phyloP scores from a whole-genome alignment of 2,329 filamentous ascomycete genomes.

The Xylaria polymorpha region DNA sequence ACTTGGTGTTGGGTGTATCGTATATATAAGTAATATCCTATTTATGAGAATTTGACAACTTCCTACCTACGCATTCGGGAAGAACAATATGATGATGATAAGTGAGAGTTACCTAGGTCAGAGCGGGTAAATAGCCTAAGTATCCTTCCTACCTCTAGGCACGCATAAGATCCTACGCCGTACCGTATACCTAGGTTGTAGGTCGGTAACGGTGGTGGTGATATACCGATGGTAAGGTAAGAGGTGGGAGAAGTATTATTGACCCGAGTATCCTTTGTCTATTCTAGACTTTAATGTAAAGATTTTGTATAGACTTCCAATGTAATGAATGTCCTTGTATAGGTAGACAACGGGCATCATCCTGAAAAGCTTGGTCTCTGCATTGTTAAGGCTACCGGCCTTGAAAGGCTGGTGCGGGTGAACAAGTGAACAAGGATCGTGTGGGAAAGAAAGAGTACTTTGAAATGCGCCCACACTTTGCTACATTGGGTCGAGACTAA shows the following conservation, averaged over 20 bases:
- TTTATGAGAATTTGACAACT: neutral
- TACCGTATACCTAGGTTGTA: neutral
- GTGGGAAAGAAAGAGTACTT: neutral
- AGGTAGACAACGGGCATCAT: no score
- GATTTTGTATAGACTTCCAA: neutral
- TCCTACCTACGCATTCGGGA: neutral
- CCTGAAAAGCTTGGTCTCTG: no score
- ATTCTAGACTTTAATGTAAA: neutral
- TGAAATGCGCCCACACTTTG: neutral
- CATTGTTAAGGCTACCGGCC: neutral
- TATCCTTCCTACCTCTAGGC: no score
- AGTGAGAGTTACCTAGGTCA: neutral
- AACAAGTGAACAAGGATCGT: neutral
- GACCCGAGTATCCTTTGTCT: neutral
- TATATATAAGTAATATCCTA: neutral
- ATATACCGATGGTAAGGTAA: neutral
- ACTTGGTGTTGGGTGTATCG: neutral
- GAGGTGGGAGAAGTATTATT: neutral
- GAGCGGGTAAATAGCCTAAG: neutral
- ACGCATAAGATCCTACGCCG: neutral
- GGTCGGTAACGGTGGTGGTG: neutral
- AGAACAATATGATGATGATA: neutral
- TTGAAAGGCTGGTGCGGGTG: neutral
- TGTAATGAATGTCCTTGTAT: neutral
- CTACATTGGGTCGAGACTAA: neutral